Conservation (phyloP, 192 early-diverging fungal genomes). For the Coemansia sp. region DNA sequence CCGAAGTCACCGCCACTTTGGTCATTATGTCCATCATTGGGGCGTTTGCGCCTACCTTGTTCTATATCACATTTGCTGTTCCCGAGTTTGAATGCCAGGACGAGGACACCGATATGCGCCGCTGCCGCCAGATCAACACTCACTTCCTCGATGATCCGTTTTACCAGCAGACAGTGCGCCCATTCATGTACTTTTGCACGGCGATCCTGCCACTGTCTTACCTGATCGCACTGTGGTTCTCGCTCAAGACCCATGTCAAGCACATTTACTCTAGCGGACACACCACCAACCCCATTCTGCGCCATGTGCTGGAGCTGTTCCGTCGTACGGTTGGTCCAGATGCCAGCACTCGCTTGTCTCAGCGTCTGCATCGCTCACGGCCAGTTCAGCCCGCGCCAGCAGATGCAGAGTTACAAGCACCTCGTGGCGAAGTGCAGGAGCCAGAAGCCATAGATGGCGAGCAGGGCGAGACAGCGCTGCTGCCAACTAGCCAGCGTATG, state of each 20-base stretch:
- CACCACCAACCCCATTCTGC: slow-evolving; percentile 45
- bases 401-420: neutral
- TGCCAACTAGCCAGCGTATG: slow-evolving; percentile 2
- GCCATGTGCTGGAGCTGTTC: slow-evolving; percentile 62
- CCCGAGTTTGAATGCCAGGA: slow-evolving; percentile 52
- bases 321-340: slow-evolving; percentile 42
- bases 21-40: slow-evolving; percentile 92
- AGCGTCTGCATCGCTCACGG: slow-evolving; percentile 21
- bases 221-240: slow-evolving; percentile 87
- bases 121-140: slow-evolving; percentile 62
- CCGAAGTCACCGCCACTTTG: slow-evolving; percentile 94
- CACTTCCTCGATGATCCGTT: slow-evolving; percentile 76
- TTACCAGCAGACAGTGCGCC: slow-evolving; percentile 73
- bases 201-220: slow-evolving; percentile 76
- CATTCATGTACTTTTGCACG: slow-evolving; percentile 86
- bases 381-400: neutral
- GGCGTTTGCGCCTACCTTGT: slow-evolving; percentile 89
- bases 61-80: slow-evolving; percentile 86
- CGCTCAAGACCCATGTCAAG: slow-evolving; percentile 86
- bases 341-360: slow-evolving; percentile 6
- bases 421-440: slow-evolving; percentile 5
- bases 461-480: slow-evolving; percentile 8
- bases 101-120: slow-evolving; percentile 49
- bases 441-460: neutral
- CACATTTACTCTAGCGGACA: slow-evolving; percentile 61